Evolutionary conservation across 495 filamentous ascomycete species (phyloP).

Genomic region (Podospora pseudopauciseta): DNA sequence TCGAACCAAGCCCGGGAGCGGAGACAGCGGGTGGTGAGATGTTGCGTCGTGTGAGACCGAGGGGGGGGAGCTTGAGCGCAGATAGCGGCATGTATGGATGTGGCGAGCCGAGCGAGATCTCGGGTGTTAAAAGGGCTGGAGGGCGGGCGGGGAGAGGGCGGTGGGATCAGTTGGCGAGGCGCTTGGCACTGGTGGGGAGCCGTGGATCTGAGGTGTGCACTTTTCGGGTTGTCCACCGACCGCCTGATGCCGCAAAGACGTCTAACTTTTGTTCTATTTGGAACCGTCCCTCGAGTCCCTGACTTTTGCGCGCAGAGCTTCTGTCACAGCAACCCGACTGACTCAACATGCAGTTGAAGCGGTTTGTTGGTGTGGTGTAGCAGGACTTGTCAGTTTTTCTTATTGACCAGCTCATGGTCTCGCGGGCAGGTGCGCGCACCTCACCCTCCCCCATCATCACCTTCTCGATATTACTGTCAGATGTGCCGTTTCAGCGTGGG

Average conservation of each 20-base stretch:
- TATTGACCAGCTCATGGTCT: neutral
- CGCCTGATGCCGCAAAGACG: neutral
- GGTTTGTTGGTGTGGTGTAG: neutral
- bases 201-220: too few species aligned
- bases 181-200: too few species aligned
- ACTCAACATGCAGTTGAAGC: conserved; percentile 6
- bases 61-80: conserved; percentile 5
- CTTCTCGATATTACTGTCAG: neutral
- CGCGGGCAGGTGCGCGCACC: neutral
- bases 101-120: conserved; percentile 22
- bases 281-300: neutral
- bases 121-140: neutral
- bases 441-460: neutral
- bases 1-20: conserved; percentile 1
- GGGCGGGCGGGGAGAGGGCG: neutral
- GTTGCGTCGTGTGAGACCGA: neutral
- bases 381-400: neutral
- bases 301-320: neutral
- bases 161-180: neutral
- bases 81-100: conserved; percentile 27
- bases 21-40: neutral
- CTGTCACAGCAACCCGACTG: neutral
- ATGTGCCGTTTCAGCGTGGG: neutral
- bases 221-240: neutral
- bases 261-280: neutral